Conservation (phyloP, 108 stramenopile genomes). For the Aurantiochytrium sp. region DNA sequence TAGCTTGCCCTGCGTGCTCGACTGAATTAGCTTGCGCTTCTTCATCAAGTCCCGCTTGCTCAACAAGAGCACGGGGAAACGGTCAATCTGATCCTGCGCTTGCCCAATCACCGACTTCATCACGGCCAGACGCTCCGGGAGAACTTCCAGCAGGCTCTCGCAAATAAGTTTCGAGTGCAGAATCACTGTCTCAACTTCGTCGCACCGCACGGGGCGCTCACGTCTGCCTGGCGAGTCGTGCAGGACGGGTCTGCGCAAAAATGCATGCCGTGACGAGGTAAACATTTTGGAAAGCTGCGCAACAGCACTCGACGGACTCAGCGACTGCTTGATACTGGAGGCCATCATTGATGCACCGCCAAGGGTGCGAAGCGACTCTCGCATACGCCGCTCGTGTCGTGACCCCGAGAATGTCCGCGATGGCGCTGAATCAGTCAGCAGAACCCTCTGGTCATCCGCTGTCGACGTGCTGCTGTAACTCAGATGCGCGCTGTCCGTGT, state of each 20-base stretch:
- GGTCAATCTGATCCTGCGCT: not conserved
- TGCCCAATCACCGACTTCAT: not conserved
- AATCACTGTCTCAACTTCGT: not conserved
- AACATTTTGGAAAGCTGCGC: not conserved
- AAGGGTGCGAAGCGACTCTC: not conserved
- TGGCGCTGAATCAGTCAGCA: not conserved
- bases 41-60: not conserved
- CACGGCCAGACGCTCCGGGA: not conserved
- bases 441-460: not conserved
- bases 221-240: not conserved
- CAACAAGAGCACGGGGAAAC: not conserved
- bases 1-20: too few species aligned
- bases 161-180: conserved; percentile 4
- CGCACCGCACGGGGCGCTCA: not conserved
- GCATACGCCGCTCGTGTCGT: not conserved
- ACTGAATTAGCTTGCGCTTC: not conserved
- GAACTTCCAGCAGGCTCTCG: not conserved
- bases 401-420: not conserved
- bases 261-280: not conserved
- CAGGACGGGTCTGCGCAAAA: not conserved
- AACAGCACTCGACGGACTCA: not conserved
- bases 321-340: not conserved
- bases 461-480: not conserved
- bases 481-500: not conserved
- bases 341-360: not conserved